Percentiles rank a stretch among this genome's conserved stretches.
phyloP scores from a whole-genome alignment of 208 protist species.

The Acanthamoeba sp. region DNA sequence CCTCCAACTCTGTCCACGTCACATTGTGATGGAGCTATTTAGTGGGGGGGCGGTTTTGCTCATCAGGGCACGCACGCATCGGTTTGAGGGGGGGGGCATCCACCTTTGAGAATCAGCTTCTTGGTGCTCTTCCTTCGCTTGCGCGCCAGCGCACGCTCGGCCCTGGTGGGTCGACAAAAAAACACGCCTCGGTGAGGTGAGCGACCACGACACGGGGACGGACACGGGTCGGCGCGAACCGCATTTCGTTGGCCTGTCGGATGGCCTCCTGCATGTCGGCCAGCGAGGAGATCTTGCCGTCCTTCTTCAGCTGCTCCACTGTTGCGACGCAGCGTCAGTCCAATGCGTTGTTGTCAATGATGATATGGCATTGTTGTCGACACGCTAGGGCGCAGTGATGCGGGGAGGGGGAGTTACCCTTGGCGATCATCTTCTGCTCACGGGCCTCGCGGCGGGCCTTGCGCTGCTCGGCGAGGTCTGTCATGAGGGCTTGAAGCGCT shows the following conservation, averaged over 20 bases:
- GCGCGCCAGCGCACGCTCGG: not conserved
- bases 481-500: not conserved
- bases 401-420: not conserved
- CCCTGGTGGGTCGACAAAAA: not conserved
- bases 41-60: not conserved
- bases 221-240: too few species aligned
- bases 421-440: conserved; percentile 36
- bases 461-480: not conserved
- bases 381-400: not conserved
- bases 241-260: conserved; percentile 17
- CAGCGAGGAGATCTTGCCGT: conserved; percentile 19
- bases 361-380: too few species aligned
- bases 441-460: not conserved
- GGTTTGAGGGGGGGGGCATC: too few species aligned
- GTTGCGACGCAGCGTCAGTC: too few species aligned
- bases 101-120: not conserved
- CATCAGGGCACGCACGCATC: too few species aligned
- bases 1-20: conserved; percentile 9
- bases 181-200: too few species aligned
- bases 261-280: conserved; percentile 39
- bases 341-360: too few species aligned
- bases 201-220: too few species aligned
- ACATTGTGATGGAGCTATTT: not conserved
- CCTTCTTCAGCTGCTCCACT: not conserved
- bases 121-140: not conserved